Conservation (phyloP, 352 stramenopile species). For the Globisporangium irregulare region DNA sequence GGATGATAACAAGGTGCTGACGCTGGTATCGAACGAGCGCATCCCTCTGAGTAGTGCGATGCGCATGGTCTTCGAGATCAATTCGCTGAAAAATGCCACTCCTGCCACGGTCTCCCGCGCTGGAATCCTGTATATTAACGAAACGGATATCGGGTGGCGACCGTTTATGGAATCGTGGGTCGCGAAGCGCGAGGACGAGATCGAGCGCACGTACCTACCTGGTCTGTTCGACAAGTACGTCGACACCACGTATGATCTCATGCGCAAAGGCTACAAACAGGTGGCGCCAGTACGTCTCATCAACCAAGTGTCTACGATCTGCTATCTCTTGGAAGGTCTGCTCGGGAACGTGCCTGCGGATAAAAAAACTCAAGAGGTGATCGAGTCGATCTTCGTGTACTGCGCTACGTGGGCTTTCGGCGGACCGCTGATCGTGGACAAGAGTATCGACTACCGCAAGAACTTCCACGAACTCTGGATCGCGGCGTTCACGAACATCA, state of each 20-base stretch:
- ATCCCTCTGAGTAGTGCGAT: constrained; percentile 82
- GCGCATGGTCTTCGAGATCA: constrained; percentile 92
- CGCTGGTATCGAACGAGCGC: constrained; percentile 87
- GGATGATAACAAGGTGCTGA: constrained; percentile 97
- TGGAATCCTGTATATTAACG: constrained; percentile 89
- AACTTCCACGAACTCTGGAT: constrained; percentile 88
- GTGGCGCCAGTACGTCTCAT: constrained; percentile 93
- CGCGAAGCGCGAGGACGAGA: constrained; percentile 85
- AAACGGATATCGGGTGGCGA: constrained; percentile 92
- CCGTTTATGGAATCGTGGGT: constrained; percentile 97
- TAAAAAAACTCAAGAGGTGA: constrained; percentile 91
- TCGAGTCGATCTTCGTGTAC: constrained; percentile 97
- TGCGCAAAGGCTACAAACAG: constrained; percentile 94
- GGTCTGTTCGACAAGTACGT: constrained; percentile 97
- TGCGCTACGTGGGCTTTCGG: constrained; percentile 96
- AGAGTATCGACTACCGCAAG: constrained; percentile 87
- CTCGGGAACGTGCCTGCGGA: constrained; percentile 78
- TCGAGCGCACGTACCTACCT: constrained; percentile 91
- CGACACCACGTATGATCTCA: constrained; percentile 92
- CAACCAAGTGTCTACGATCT: constrained; percentile 95
- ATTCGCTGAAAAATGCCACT: constrained; percentile 86
- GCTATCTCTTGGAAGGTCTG: constrained; percentile 95
- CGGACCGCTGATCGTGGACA: constrained; percentile 93
- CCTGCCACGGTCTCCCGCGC: constrained; percentile 83
- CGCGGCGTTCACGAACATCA: constrained; percentile 76